Percentiles rank a stretch among this genome's conserved stretches.
These are phyloP conservation scores for Trichophyton rubrum DNA, from an alignment of 2,329 filamentous ascomycete genomes.

Conservation along the genomic window DNA sequence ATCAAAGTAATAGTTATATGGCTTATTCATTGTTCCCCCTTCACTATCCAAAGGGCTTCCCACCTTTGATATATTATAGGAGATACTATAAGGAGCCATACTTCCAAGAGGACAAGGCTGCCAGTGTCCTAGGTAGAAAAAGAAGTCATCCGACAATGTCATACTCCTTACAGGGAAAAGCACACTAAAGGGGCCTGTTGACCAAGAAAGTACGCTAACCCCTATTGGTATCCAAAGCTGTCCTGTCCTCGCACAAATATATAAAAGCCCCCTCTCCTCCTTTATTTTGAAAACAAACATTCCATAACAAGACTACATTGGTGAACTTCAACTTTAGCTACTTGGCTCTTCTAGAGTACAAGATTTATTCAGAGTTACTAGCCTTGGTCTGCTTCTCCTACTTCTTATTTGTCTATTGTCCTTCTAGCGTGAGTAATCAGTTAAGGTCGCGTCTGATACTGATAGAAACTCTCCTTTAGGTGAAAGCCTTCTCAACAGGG, in stretches of 20 bases:
- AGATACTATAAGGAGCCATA: background rate
- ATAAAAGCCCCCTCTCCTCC: background rate
- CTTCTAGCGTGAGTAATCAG: background rate
- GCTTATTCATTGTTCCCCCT: too few relatives aligned
- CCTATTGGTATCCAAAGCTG: background rate
- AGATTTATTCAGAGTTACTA: background rate
- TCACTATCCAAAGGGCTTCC: background rate
- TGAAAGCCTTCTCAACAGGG: background rate
- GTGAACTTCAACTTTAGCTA: background rate
- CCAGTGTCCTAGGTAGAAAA: background rate
- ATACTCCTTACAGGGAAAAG: background rate
- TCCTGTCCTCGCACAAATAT: background rate
- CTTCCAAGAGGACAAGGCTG: background rate
- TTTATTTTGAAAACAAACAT: background rate
- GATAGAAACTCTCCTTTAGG: background rate
- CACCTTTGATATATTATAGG: background rate
- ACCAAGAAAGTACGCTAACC: slow-evolving; percentile 5
- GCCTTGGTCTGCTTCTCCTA: background rate
- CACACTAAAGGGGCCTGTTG: background rate
- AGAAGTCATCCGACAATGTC: background rate
- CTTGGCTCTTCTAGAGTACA: background rate
- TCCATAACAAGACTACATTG: background rate
- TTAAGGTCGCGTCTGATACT: background rate
- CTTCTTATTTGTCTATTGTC: background rate
- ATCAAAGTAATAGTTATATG: background rate